Conservation (phyloP, 2,329 filamentous ascomycete genomes). For the Dactylellina sp. region DNA sequence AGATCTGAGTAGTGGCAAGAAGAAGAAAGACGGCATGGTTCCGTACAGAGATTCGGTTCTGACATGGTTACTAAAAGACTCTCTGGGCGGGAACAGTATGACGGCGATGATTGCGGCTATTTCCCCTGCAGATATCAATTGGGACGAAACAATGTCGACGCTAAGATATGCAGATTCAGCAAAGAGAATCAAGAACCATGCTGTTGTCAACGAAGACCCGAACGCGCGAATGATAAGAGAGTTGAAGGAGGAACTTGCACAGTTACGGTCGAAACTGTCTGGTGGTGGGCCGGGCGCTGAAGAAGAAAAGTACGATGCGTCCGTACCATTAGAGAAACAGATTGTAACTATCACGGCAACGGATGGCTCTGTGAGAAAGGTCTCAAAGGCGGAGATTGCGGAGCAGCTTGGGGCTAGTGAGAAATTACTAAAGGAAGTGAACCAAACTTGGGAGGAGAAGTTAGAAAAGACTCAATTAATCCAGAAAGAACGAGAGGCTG, state of each 20-base stretch:
- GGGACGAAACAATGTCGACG: slow-evolving; percentile 95
- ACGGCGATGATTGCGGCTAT: slow-evolving; percentile 99
- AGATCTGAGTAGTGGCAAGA: slow-evolving; percentile 87
- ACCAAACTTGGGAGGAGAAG: slow-evolving; percentile 99
- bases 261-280: slow-evolving; percentile 86
- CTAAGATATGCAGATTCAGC: slow-evolving; percentile 96
- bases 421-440: slow-evolving; percentile 93
- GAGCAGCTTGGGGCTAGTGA: slow-evolving; percentile 89
- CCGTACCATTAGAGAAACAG: slow-evolving; percentile 92
- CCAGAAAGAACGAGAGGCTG: slow-evolving; percentile 95
- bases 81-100: slow-evolving; percentile 97
- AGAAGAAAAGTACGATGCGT: slow-evolving; percentile 89
- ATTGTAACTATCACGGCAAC: slow-evolving; percentile 91
- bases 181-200: slow-evolving; percentile 99
- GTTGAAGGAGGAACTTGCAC: slow-evolving; percentile 90
- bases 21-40: slow-evolving; percentile 77
- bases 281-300: slow-evolving; percentile 67
- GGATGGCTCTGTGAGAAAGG: slow-evolving; percentile 90
- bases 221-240: slow-evolving; percentile 99
- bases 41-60: slow-evolving; percentile 97
- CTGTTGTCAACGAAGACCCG: slow-evolving; percentile 97
- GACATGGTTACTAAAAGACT: slow-evolving; percentile 97
- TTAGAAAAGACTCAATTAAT: slow-evolving; percentile 94
- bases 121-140: slow-evolving; percentile 98
- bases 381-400: slow-evolving; percentile 97